phyloP scores from a whole-genome alignment of 352 stramenopile species.

The Globisporangium emineosum region DNA sequence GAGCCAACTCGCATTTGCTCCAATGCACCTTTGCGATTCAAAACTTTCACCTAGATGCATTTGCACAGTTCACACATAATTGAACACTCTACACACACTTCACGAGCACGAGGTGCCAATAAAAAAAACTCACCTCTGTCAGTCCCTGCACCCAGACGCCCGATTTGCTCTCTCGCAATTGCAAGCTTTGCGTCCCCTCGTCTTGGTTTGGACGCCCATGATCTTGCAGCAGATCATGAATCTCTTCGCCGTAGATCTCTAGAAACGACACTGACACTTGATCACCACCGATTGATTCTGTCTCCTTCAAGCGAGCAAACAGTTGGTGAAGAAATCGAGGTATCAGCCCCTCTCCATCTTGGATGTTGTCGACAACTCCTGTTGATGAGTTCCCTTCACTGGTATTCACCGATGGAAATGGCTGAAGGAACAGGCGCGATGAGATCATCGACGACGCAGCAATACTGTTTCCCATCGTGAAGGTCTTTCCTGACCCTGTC shows the following conservation, averaged over 20 bases:
- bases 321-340: constrained; percentile 82
- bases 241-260: constrained; percentile 98
- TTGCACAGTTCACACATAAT: background rate
- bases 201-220: constrained; percentile 25
- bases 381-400: background rate
- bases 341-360: constrained; percentile 74
- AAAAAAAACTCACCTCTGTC: constrained; percentile 40
- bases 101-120: background rate
- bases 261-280: constrained; percentile 88
- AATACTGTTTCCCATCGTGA: constrained; percentile 80
- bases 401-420: constrained; percentile 7
- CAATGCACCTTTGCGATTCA: constrained; percentile 50
- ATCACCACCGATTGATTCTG: constrained; percentile 26
- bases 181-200: constrained; percentile 44
- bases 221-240: constrained; percentile 91
- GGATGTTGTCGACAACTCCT: constrained; percentile 19
- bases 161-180: constrained; percentile 65
- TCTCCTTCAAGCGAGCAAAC: constrained; percentile 44
- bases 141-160: constrained; percentile 80
- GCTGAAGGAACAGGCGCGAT: constrained; percentile 32
- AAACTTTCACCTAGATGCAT: constrained; percentile 46
- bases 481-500: constrained; percentile 82
- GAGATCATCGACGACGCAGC: constrained; percentile 34
- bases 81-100: background rate
- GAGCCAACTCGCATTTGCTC: constrained; percentile 81